A percentile compares a stretch with the other conserved stretches of the same genome.
Conservation (phyloP, 148 eudicot genomes). For the Rhododendron griersonianum region DNA sequence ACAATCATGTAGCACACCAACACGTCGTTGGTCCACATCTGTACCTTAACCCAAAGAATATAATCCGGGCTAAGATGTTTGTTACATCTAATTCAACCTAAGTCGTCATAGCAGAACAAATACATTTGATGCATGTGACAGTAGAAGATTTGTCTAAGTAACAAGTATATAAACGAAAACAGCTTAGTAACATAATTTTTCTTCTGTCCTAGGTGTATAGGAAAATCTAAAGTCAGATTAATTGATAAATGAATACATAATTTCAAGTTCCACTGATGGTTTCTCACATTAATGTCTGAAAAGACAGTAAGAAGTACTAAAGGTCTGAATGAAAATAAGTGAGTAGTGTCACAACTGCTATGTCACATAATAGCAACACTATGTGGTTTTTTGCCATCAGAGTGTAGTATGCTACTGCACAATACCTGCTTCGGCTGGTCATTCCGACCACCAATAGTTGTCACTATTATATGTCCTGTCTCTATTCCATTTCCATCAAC, state of each 20-base stretch:
- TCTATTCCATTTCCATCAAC: conserved; percentile 87
- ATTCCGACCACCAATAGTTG: conserved; percentile 72
- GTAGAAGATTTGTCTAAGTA: not conserved
- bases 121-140: too few relatives aligned
- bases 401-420: too few relatives aligned
- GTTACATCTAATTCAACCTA: not conserved
- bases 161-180: not conserved
- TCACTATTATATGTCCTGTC: conserved; percentile 40
- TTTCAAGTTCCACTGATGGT: not conserved
- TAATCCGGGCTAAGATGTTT: not conserved
- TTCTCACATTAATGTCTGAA: not conserved
- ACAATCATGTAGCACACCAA: not conserved
- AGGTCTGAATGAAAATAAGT: not conserved
- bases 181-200: not conserved
- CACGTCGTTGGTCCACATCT: not conserved
- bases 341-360: not conserved
- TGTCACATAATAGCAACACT: not conserved
- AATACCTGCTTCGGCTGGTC: conserved; percentile 48
- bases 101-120: too few relatives aligned
- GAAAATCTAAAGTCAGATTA: not conserved
- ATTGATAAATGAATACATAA: not conserved
- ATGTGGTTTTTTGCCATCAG: not conserved
- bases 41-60: not conserved
- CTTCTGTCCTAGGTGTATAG: not conserved
- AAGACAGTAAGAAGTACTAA: not conserved